Base-by-base conservation (phyloP, 805 yeast species). In the Pichia ethanolica region DNA sequence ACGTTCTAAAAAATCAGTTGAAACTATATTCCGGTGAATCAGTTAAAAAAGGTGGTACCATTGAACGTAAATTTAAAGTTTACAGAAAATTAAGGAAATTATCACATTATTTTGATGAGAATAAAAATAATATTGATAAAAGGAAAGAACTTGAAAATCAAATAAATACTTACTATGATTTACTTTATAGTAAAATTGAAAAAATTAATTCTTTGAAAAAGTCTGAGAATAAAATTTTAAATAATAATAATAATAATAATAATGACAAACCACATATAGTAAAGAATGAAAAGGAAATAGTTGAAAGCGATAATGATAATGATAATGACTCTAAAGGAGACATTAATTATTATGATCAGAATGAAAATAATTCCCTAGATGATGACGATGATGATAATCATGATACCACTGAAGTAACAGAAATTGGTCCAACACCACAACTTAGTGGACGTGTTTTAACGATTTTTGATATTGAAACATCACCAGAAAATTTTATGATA, bases 351-450 rank as follows among this genome's bases (percentile, higher is more conserved):
- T 7, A 30, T 30, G 32, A 30, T 30, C 9, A 1, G 9, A 30
- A 30, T 30, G 32, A 30, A 7, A 30, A 30, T 30, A 6, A 7
- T 30, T 6, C 7, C 9, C 32, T 7, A 30, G 32, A 30, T 30
- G 9, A 30, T n/a, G 34, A 43, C 25, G 44, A 42, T 13, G 47
- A 44, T 5, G 48, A 49, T 32, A 44, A 52, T 5, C 49, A 44
- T 14, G 44, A 55, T 20, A 52, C 53, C 28, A 48, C 48, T 9
- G 51, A 48, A 5, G 34, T 43, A 8, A 52, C 48, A 27, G 85
- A 80, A 52, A 61, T 87, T 11, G 95, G 95, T 0, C 96, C 96
- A 0, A 88, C 96, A 0, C 96, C 96, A 0, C 96, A 88, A 57
- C 74, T 87, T 9, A 74, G 82, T 53, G 96, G 96, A 0, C 76